These are phyloP conservation scores for Aspergillus melleus DNA, from an alignment of 2,329 filamentous ascomycete species.

Conservation along the genomic window DNA sequence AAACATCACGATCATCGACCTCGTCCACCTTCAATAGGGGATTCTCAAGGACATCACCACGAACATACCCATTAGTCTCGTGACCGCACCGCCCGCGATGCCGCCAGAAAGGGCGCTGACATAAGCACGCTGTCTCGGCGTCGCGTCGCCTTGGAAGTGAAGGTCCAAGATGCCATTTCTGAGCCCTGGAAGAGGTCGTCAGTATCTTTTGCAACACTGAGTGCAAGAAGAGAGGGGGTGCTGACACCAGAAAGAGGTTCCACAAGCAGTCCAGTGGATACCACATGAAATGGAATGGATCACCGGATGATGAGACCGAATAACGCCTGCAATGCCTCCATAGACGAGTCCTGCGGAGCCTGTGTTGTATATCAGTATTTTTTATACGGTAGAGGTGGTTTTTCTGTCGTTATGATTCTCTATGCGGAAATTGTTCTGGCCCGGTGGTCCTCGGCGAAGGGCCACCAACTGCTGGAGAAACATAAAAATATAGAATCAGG, in stretches of 20 bases:
- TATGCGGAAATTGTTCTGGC: background rate
- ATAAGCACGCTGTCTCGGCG: conserved; percentile 59
- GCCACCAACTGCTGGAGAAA: background rate
- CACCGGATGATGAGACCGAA: conserved; percentile 64
- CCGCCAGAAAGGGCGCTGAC: conserved; percentile 72
- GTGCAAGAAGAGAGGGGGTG: background rate
- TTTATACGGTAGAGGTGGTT: background rate
- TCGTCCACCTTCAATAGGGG: background rate
- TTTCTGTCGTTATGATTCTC: background rate
- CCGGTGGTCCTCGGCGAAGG: too few species aligned
- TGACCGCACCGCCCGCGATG: conserved; percentile 61
- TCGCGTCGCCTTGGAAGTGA: conserved; percentile 54
- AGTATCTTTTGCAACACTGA: background rate
- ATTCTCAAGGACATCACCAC: background rate
- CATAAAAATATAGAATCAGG: conserved; percentile 10
- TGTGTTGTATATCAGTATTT: conserved; percentile 9
- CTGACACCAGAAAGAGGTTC: conserved; percentile 73
- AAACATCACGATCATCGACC: background rate
- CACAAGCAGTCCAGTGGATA: conserved; percentile 78
- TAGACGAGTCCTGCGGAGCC: conserved; percentile 58
- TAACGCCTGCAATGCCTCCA: conserved; percentile 69
- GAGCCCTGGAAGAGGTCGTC: conserved; percentile 37
- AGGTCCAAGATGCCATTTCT: conserved; percentile 47
- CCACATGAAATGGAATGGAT: conserved; percentile 72
- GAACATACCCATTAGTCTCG: conserved; percentile 53